Conservation (phyloP, 768 basidiomycete species). For the Russula brevipes region DNA sequence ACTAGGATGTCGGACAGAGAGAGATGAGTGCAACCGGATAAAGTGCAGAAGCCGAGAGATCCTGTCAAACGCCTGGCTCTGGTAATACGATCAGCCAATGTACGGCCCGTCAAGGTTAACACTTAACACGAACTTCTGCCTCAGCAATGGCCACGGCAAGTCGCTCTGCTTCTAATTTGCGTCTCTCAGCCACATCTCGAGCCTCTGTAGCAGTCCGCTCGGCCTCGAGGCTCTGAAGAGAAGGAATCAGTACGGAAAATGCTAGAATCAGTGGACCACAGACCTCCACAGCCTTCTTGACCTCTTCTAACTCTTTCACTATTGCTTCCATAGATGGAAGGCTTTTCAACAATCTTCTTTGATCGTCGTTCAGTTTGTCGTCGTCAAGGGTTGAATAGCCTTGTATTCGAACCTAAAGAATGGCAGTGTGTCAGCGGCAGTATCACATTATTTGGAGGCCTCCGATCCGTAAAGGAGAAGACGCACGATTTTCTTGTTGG, state of each 20-base stretch:
- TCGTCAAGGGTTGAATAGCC: conserved; percentile 61
- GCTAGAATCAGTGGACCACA: conserved; percentile 20
- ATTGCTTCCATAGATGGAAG: conserved; percentile 73
- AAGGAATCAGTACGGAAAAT: conserved; percentile 4
- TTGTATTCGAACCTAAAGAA: conserved; percentile 60
- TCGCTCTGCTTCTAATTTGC: conserved; percentile 51
- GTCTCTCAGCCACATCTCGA: conserved; percentile 49
- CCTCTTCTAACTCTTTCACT: conserved; percentile 76
- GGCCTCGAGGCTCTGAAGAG: conserved; percentile 53
- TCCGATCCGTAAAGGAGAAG: conserved; percentile 20
- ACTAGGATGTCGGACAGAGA: conserved; percentile 44
- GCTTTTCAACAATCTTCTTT: conserved; percentile 65
- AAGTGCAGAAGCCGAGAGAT: conserved; percentile 51
- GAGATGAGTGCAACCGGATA: conserved; percentile 50
- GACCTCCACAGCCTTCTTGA: conserved; percentile 83
- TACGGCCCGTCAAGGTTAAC: neutral
- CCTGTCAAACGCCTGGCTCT: conserved; percentile 44
- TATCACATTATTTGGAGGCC: conserved; percentile 12
- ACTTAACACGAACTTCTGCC: conserved; percentile 46
- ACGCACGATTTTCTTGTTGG: conserved; percentile 81
- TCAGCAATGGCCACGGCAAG: conserved; percentile 51
- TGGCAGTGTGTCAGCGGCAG: neutral
- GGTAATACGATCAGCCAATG: conserved; percentile 3
- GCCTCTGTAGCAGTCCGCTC: conserved; percentile 55
- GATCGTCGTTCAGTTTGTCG: conserved; percentile 83